Conservation (phyloP, 306 rosid genomes). For the Inga leiocalycina region DNA sequence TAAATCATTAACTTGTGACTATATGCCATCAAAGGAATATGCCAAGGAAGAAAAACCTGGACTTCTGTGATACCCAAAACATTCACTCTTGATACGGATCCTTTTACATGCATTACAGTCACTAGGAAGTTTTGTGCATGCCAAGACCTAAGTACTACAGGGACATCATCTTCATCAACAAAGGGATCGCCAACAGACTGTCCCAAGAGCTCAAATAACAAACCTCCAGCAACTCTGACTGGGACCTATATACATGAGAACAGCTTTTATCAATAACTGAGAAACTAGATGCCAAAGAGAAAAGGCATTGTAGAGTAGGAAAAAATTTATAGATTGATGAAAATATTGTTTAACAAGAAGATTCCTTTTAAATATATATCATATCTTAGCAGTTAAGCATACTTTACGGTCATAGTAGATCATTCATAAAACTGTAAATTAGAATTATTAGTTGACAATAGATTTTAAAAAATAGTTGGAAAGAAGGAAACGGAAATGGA, state of each 20-base stretch:
- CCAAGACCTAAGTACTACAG: constrained; percentile 92
- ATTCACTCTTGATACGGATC: constrained; percentile 55
- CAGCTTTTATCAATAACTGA: constrained; percentile 15
- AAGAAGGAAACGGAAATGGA: not conserved
- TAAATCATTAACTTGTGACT: constrained; percentile 19
- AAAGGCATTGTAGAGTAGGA: not conserved
- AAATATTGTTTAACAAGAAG: constrained; percentile 12
- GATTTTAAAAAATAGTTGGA: not conserved
- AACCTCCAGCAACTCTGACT: constrained; percentile 94
- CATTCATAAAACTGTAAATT: not conserved
- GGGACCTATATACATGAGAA: constrained; percentile 66
- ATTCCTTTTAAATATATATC: not conserved
- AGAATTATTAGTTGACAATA: not conserved
- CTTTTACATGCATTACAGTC: constrained; percentile 85
- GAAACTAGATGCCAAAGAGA: constrained; percentile 1
- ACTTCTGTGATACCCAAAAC: constrained; percentile 89
- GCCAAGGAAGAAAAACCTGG: constrained; percentile 65
- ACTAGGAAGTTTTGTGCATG: constrained; percentile 89
- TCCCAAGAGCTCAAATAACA: constrained; percentile 93
- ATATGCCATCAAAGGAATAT: constrained; percentile 26
- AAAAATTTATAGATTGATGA: not conserved
- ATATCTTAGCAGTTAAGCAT: not conserved
- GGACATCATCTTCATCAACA: constrained; percentile 87
- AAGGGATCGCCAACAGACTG: constrained; percentile 91
- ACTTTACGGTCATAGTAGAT: not conserved